Conservation (phyloP, 768 basidiomycete species). For the Serendipita indica region DNA sequence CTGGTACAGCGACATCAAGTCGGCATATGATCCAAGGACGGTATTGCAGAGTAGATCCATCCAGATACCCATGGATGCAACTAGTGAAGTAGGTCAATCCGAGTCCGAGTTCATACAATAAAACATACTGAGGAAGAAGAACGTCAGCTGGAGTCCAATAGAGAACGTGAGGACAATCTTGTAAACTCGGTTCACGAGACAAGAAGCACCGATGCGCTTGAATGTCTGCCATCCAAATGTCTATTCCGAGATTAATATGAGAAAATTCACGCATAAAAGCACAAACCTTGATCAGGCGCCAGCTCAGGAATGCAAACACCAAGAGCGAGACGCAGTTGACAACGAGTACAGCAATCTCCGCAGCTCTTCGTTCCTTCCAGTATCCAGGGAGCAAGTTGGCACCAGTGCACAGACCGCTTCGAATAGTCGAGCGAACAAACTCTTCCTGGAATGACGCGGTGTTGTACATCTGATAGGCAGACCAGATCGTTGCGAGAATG, state of each 20-base stretch:
- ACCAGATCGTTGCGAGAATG: constrained; percentile 57
- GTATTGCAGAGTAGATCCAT: constrained; percentile 61
- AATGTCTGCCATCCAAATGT: constrained; percentile 78
- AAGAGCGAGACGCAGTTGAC: constrained; percentile 48
- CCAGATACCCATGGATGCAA: constrained; percentile 55
- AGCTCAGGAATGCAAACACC: constrained; percentile 49
- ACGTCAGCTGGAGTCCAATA: constrained; percentile 55
- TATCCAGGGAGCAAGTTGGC: constrained; percentile 44
- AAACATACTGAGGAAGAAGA: constrained; percentile 47
- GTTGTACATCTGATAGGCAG: constrained; percentile 46
- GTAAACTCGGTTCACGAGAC: constrained; percentile 59
- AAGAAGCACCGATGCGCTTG: constrained; percentile 67
- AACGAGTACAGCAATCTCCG: constrained; percentile 50
- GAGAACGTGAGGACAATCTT: constrained; percentile 55
- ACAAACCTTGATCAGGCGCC: constrained; percentile 56
- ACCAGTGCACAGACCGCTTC: constrained; percentile 44
- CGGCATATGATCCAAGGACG: constrained; percentile 39
- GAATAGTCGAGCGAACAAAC: constrained; percentile 41
- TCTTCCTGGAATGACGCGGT: constrained; percentile 42
- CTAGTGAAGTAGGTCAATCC: constrained; percentile 12
- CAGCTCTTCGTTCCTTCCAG: constrained; percentile 43
- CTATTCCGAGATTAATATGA: constrained; percentile 22
- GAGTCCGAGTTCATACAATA: neutral
- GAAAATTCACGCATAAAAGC: constrained; percentile 10
- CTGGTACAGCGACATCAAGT: constrained; percentile 36